Percentiles rank a stretch among this genome's conserved stretches.
These are phyloP conservation scores for Ostreobium quekettii DNA, from an alignment of 139 green algal genomes.

Conservation along the genomic window DNA sequence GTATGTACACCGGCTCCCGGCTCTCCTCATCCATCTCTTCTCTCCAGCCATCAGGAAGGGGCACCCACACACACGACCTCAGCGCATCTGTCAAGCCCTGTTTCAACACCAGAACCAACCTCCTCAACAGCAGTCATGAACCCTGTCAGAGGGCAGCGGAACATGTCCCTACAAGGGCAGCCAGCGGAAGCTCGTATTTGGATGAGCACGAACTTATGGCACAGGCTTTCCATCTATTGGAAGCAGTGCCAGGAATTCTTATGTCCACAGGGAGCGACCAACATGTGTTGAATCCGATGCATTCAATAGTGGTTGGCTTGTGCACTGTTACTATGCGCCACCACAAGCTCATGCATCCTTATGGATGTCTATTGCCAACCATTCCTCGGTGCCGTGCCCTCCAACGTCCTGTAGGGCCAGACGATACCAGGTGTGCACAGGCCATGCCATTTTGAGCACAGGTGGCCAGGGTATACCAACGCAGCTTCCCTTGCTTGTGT, in stretches of 20 bases:
- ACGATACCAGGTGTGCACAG: no score
- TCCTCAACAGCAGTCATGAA: background rate
- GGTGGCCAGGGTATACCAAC: no score
- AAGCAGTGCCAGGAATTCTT: no score
- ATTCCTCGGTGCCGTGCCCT: no score
- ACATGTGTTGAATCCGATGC: background rate
- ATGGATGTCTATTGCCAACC: no score
- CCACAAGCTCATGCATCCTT: no score
- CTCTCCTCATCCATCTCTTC: conserved; percentile 24
- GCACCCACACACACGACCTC: conserved; percentile 62
- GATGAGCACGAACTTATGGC: background rate
- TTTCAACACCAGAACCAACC: background rate
- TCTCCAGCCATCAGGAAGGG: conserved; percentile 65
- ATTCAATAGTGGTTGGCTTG: no score
- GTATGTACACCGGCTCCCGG: background rate
- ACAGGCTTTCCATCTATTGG: background rate
- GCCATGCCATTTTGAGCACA: no score
- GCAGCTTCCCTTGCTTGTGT: no score
- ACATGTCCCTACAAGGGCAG: background rate
- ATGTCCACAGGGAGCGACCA: background rate
- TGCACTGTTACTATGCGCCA: no score
- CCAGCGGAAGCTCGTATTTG: background rate
- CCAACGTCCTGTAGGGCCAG: no score
- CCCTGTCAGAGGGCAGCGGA: background rate
- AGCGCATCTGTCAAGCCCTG: conserved; percentile 53